Evolutionary conservation across 352 stramenopile genomes (phyloP), one percentile per base, ranked within the genome.

Genomic region (Labyrinthula sp.): DNA sequence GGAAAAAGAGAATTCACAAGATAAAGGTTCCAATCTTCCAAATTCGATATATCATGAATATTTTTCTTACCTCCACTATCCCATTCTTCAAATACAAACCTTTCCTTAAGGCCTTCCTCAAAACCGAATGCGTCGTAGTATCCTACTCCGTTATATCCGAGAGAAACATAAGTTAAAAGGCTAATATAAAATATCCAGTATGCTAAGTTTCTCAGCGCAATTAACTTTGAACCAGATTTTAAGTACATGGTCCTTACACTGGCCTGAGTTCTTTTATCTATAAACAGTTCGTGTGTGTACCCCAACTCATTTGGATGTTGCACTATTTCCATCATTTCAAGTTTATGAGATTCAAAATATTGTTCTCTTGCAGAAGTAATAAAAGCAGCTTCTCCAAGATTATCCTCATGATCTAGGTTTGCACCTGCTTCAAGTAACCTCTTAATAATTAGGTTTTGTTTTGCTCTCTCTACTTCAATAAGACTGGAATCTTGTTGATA

Each of bases 351-450:
- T 18, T 57, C 33, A 24, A 63, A 63, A 24, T 57, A 63, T 27
- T 60, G 39, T 15, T 40, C 38, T 20, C 60, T 56, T 21, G 60
- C 38, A 2, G 40, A 17, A 2, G 45, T 50, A 24, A 52, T 58
- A 20, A 41, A 52, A 21, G 57, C 57, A 6, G 43, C 31, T 9
- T 52, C 43, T 25, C 43, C 43, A 27, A 27, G 26, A 25, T 58
- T 57, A 35, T 63, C 57, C n/a, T 63, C 30, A 26, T 57, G 60
- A 17, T 62, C 54, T 9, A 63, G 55, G 22, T 61, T 43, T 18
- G 47, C 52, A 15, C 57, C 57, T 27, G 54, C 38, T 5, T 46
- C 49, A 2, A 63, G 54, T 30, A 63, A 34, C 7, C 43, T 25
- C 28, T 62, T 50, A 3, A 63, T 54, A 27, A 63, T 28, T 47